Conservation (phyloP, 345 rosid genomes). For the Salix udensis region DNA sequence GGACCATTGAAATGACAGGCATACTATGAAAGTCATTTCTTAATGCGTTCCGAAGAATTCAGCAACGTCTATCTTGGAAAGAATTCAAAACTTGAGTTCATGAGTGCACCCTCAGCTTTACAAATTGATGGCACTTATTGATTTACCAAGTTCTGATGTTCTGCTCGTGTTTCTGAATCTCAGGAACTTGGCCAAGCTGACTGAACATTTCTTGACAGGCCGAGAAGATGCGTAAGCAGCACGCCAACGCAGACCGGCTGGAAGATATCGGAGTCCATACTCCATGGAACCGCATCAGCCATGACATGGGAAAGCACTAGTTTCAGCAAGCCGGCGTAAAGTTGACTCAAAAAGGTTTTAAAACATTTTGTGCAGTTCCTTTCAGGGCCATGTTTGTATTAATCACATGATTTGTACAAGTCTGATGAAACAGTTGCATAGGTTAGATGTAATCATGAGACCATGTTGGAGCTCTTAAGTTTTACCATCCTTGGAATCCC, state of each 20-base stretch:
- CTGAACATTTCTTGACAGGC: not conserved
- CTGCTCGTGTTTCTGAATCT: not conserved
- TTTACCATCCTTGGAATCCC: not conserved
- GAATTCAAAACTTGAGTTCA: no score
- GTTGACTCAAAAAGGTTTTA: not conserved
- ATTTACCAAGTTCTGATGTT: not conserved
- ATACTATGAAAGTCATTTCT: not conserved
- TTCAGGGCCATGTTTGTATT: not conserved
- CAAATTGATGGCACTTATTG: no score
- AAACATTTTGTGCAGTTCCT: not conserved
- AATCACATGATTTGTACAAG: no score
- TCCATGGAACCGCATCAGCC: constrained; percentile 24
- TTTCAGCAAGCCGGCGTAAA: not conserved
- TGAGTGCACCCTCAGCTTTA: not conserved
- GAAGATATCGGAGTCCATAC: not conserved
- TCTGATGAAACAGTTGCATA: not conserved
- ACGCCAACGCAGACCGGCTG: constrained; percentile 14
- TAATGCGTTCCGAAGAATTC: not conserved
- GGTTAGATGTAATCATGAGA: not conserved
- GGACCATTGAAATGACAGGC: not conserved
- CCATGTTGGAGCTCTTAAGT: not conserved
- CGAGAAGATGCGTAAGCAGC: not conserved
- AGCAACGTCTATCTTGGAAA: no score
- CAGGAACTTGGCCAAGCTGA: not conserved
- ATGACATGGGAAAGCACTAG: constrained; percentile 45